Evolutionary conservation across 495 filamentous ascomycete genomes (phyloP).

Genomic region (Xylaria grammica): DNA sequence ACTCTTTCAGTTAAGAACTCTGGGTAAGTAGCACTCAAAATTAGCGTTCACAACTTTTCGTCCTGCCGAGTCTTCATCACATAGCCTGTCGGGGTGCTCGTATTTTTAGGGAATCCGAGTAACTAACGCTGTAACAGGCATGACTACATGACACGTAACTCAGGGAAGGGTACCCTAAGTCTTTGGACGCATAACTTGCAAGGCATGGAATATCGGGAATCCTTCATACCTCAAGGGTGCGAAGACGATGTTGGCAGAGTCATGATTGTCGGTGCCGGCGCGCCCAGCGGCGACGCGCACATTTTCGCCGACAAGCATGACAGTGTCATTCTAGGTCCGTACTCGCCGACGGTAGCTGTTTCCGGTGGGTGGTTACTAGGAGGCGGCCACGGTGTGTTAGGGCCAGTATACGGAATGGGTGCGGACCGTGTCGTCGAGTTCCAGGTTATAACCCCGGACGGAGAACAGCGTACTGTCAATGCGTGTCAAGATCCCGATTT

Average conservation of each 20-base stretch:
- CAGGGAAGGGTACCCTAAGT: slow-evolving; percentile 58
- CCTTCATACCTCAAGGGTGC: slow-evolving; percentile 40
- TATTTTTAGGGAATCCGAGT: not conserved
- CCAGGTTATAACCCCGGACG: slow-evolving; percentile 62
- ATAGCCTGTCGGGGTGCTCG: not conserved
- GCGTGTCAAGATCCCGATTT: slow-evolving; percentile 57
- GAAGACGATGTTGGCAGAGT: slow-evolving; percentile 40
- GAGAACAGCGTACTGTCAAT: slow-evolving; percentile 54
- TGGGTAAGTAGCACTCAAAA: slow-evolving; percentile 31
- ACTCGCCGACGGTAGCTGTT: slow-evolving; percentile 52
- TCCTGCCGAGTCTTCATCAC: not conserved
- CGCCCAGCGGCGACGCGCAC: slow-evolving; percentile 45
- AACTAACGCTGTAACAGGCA: slow-evolving; percentile 16
- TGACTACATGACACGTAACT: slow-evolving; percentile 45
- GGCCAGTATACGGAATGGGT: slow-evolving; percentile 63
- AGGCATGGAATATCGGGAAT: slow-evolving; percentile 41
- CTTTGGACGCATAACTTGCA: slow-evolving; percentile 69
- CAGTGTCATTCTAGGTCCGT: slow-evolving; percentile 45
- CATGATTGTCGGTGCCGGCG: slow-evolving; percentile 47
- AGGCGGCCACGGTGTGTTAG: slow-evolving; percentile 62
- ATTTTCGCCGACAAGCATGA: slow-evolving; percentile 35
- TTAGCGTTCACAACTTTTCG: not conserved
- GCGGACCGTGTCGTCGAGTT: slow-evolving; percentile 68
- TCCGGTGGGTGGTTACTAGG: slow-evolving; percentile 66
- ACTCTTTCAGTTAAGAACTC: slow-evolving; percentile 50